Evolutionary conservation across 140 eudicot genomes (phyloP).

Genomic region (Oenanthe javanica): DNA sequence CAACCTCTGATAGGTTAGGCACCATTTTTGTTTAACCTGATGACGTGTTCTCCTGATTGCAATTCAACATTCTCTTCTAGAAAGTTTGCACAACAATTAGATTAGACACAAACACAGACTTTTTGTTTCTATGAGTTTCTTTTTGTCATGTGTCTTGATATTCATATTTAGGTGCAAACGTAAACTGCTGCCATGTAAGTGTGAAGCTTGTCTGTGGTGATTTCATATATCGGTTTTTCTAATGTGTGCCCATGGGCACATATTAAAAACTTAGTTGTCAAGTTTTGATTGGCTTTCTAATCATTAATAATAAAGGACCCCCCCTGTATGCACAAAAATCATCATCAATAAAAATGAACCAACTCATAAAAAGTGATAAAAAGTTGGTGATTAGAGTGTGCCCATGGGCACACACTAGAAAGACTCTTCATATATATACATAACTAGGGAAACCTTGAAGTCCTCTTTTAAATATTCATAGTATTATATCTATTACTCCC

Average conservation of each 20-base stretch:
- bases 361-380: no score
- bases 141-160: not conserved
- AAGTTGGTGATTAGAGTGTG: no score
- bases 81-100: not conserved
- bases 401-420: no score
- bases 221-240: not conserved
- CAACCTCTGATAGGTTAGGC: slow-evolving; percentile 44
- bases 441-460: no score
- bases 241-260: no score
- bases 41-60: not conserved
- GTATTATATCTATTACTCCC: not conserved
- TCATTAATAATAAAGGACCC: no score
- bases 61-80: not conserved
- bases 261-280: no score
- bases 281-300: no score
- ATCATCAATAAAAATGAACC: no score
- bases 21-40: slow-evolving; percentile 1
- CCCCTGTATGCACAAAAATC: no score
- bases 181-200: not conserved
- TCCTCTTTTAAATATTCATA: not conserved
- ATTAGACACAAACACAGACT: not conserved
- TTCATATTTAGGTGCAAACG: not conserved
- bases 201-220: not conserved
- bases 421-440: not conserved
- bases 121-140: not conserved